Evolutionary conservation across 1,284 basidiomycete species (phyloP), one percentile per base, ranked within the genome.

Genomic region (Leccinum solheimii): DNA sequence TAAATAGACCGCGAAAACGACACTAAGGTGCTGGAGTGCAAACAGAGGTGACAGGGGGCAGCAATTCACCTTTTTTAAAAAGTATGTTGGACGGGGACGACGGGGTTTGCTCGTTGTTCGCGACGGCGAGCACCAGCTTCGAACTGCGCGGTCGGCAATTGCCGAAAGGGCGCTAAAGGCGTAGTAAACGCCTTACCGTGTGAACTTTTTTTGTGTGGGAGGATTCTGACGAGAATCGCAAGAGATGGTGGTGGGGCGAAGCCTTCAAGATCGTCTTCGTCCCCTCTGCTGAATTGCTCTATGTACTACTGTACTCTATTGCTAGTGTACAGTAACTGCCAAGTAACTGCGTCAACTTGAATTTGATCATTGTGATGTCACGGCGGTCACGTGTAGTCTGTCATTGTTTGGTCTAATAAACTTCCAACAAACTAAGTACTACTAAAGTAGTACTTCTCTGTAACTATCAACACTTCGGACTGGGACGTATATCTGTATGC

Each of bases 71-170:
- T 75, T 34, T 59, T 69, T 63, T 61, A 27, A 19, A 50, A 38
- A 43, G 19, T 21, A 48, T 55, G 19, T 53, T 53, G 21, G 57
- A 52, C 23, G 53, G 60, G 23, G 58, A 58, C 45, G 60, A 62
- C 56, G 65, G 62, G 65, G 56, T 59, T 69, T 75, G 71, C 76
- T 77, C 78, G 76, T 70, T 75, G 78, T 76, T 57, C 62, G 49
- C 63, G 73, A 76, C 69, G 68, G 67, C 69, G 72, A 69, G 67
- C 71, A 63, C 63, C 56, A 68, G 55, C 61, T 58, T 62, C 57
- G 32, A 62, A 48, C 8, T 10, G 49, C 30, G 9, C 30, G 34
- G 14, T 34, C 72, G 72, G 75, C 43, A 58, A 48, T 70, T 75
- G 70, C 72, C 72, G 72, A 60, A 16, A 10, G 30, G 51, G 5